A percentile compares a stretch with the other conserved stretches of the same genome.
phyloP scores from a whole-genome alignment of 805 yeast species.

The Myxozyma neglecta region DNA sequence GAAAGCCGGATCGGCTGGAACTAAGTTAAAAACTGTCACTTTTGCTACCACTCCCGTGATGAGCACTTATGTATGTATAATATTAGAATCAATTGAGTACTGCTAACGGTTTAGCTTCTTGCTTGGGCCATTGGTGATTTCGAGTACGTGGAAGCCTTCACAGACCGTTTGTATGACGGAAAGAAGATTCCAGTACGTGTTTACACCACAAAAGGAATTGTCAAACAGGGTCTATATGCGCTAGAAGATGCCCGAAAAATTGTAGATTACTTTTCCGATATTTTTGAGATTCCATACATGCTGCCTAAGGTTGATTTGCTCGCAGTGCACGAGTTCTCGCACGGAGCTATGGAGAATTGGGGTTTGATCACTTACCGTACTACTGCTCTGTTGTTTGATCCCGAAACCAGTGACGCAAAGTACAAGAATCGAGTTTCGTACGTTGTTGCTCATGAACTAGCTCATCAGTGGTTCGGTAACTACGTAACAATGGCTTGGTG shows the following conservation, averaged over 20 bases:
- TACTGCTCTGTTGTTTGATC: conserved; percentile 69
- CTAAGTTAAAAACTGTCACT: conserved; percentile 75
- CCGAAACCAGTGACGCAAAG: conserved; percentile 58
- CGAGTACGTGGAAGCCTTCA: conserved; percentile 62
- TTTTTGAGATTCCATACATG: conserved; percentile 71
- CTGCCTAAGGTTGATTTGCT: conserved; percentile 80
- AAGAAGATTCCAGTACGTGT: conserved; percentile 77
- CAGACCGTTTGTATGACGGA: conserved; percentile 44
- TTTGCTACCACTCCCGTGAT: conserved; percentile 78
- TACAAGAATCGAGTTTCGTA: conserved; percentile 77
- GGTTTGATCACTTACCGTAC: conserved; percentile 79
- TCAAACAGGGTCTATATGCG: conserved; percentile 67
- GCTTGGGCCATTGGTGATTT: conserved; percentile 83
- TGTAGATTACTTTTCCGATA: conserved; percentile 62
- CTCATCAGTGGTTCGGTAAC: conserved; percentile 92
- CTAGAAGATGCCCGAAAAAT: conserved; percentile 76
- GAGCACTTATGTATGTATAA: conserved; percentile 59
- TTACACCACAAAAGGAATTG: conserved; percentile 77
- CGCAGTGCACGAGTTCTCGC: conserved; percentile 79
- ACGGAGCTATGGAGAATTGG: conserved; percentile 87
- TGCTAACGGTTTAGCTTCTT: conserved; percentile 45
- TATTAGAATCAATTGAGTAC: not conserved
- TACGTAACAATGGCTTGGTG: conserved; percentile 92
- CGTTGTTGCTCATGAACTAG: conserved; percentile 82
- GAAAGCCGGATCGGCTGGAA: conserved; percentile 53